Conservation (phyloP, 495 filamentous ascomycete species). For the Penicillium parvum region DNA sequence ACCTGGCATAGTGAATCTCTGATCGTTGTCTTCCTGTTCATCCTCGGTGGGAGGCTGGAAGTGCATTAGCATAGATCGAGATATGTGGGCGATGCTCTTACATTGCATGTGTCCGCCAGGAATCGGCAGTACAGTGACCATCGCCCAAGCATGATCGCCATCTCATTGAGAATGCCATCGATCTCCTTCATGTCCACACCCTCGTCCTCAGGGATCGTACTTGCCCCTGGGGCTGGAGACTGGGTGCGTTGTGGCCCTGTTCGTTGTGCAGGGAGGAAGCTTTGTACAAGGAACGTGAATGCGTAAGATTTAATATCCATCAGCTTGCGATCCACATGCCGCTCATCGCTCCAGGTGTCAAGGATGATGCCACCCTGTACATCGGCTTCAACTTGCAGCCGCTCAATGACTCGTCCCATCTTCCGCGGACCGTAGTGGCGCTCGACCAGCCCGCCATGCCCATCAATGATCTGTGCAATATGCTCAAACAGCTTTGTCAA, state of each 20-base stretch:
- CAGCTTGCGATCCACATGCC: slow-evolving; percentile 73
- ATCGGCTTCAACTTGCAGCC: slow-evolving; percentile 89
- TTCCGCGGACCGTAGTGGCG: slow-evolving; percentile 85
- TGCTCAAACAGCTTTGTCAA: slow-evolving; percentile 94
- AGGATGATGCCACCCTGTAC: slow-evolving; percentile 96
- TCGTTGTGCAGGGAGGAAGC: slow-evolving; percentile 71
- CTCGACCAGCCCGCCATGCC: slow-evolving; percentile 84
- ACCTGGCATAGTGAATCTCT: slow-evolving; percentile 50
- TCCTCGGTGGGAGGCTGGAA: slow-evolving; percentile 21
- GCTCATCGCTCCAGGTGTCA: slow-evolving; percentile 92
- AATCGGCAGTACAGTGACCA: slow-evolving; percentile 94
- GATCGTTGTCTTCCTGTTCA: slow-evolving; percentile 21
- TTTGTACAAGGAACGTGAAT: slow-evolving; percentile 93
- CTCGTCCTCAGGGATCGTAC: slow-evolving; percentile 67
- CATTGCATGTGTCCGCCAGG: slow-evolving; percentile 74
- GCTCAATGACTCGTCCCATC: slow-evolving; percentile 95
- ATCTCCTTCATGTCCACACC: slow-evolving; percentile 94
- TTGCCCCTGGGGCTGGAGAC: slow-evolving; percentile 62
- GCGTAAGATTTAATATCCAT: slow-evolving; percentile 96
- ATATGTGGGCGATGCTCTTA: slow-evolving; percentile 37
- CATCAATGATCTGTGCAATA: slow-evolving; percentile 92
- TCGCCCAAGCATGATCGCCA: slow-evolving; percentile 81
- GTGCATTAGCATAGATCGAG: slow-evolving; percentile 21
- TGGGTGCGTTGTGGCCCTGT: slow-evolving; percentile 50
- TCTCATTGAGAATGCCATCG: slow-evolving; percentile 79